Base-by-base conservation (phyloP, 768 basidiomycete species). In the Suillus subaureus region DNA sequence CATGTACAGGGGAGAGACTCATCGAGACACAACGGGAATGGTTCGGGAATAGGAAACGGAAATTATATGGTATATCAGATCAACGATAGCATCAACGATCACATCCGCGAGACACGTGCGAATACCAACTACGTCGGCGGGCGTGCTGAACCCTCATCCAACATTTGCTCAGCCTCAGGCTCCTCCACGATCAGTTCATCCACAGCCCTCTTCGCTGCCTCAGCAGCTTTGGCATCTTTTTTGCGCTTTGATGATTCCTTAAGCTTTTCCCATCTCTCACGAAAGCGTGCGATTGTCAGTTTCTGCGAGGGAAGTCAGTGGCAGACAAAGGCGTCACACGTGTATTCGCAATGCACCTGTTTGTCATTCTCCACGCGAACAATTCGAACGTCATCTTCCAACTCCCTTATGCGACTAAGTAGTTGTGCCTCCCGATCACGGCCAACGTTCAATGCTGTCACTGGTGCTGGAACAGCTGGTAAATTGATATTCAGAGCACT, bases 161-260 rank as follows among this genome's bases (percentile, higher is more conserved):
- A 74, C 62, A 80, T 89, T 72, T 87, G 89, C 70, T 94, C 93
- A 4, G 78, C 81, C 70, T 88, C 86, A 5, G 86, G 86, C 61
- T 88, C 86, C 71, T 87, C 86, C 43, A 89, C 84, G 63, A 94
- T 95, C 60, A 85, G 83, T 64, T 92, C 90, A 67, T 86, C 82
- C 49, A 89, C 82, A 37, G 79, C 76, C 28, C 80, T 70, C 45
- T 79, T 77, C 70, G 82, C 72, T 21, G 78, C 80, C 26, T 82
- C 84, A 21, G 83, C 85, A 16, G 79, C 82, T 70, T 84, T 85
- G 61, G 88, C 89, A 71, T 92, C 90, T 74, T 93, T 92, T 79
- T 94, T 94, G 66, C 90, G 87, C 76, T 89, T 93, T 9, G 92
- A 90, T 33, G 90, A 91, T 72, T 95, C 94, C 74, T 95, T 95